Percentiles rank a stretch among this genome's conserved stretches.
These are phyloP conservation scores for Cyclotella kingstonii DNA, from an alignment of 108 stramenopile genomes.

Conservation along the genomic window DNA sequence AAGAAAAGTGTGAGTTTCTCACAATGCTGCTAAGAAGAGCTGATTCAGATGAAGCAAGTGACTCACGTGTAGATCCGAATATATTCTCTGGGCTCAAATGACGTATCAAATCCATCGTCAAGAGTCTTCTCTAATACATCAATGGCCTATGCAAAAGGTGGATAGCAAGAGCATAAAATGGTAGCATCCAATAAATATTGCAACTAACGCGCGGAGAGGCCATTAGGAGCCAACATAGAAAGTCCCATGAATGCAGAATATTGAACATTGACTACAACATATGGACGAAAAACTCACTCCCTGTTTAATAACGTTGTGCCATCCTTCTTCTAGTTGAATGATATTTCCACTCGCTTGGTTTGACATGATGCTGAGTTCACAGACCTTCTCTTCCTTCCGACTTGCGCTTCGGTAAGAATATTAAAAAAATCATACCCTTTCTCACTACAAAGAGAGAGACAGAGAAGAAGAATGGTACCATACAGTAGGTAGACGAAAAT, in stretches of 20 bases:
- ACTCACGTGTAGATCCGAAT: conserved; percentile 90
- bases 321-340: conserved; percentile 88
- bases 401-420: neutral
- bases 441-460: neutral
- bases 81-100: conserved; percentile 92
- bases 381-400: too few species aligned
- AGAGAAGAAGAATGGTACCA: too few species aligned
- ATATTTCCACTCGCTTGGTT: conserved; percentile 50
- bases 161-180: neutral
- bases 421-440: neutral
- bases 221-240: neutral
- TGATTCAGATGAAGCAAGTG: neutral
- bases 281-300: conserved; percentile 66
- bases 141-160: conserved; percentile 58
- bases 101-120: conserved; percentile 78
- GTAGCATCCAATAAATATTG: conserved; percentile 3
- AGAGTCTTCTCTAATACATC: conserved; percentile 89
- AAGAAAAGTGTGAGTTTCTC: neutral
- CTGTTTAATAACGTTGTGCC: conserved; percentile 91
- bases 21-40: neutral
- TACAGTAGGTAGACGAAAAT: too few species aligned
- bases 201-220: neutral
- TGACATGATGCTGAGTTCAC: conserved; percentile 53
- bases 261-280: neutral
- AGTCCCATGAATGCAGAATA: neutral